Evolutionary conservation across 768 basidiomycete species (phyloP), one percentile per base, ranked within the genome.

Genomic region (Amanita brunnescens): DNA sequence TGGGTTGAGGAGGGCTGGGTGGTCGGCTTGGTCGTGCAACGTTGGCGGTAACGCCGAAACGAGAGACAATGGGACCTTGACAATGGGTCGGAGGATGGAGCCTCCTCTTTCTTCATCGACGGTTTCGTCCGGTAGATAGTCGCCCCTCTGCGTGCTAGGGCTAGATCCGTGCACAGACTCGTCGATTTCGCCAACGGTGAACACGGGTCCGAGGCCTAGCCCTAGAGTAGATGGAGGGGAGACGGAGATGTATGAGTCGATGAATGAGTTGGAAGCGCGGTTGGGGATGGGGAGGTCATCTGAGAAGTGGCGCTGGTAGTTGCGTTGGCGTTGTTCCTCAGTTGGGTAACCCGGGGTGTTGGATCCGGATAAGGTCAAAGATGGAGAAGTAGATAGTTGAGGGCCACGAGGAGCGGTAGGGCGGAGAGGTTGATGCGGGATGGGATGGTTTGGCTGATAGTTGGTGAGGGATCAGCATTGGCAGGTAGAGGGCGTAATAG

Each of bases 391-490:
- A 8, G 39, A n/a, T 9, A 14, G 8, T 7, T 29, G 16, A 18
- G 38, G 24, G 26, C 7, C 32, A 8, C 30, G 13, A 20, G 38
- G 38, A 14, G 9, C 29, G n/a, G 41, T 43, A 13, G 41, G 50
- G 6, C 14, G 30, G 41, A 44, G 24, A 9, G 50, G 42, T 18
- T 20, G 18, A 23, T 43, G 50, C 9, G 33, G 42, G 18, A 44
- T n/a, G 14, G 14, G 12, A 26, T 43, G 41, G 23, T 51, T 51
- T 14, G 50, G 50, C 50, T 51, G 33, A 12, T 40, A 32, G 13
- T 29, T 7, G 18, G 16, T 8, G 8, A 14, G 18, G 10, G 39
- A 3, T 50, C 18, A 42, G 29, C n/a, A 29, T n/a, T 34, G 29
- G 24, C n/a, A 14, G 2, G 33, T 7, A 40, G 29, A 6, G n/a